Conservation (phyloP, 768 basidiomycete species). For the Hygrocybe coccinea region DNA sequence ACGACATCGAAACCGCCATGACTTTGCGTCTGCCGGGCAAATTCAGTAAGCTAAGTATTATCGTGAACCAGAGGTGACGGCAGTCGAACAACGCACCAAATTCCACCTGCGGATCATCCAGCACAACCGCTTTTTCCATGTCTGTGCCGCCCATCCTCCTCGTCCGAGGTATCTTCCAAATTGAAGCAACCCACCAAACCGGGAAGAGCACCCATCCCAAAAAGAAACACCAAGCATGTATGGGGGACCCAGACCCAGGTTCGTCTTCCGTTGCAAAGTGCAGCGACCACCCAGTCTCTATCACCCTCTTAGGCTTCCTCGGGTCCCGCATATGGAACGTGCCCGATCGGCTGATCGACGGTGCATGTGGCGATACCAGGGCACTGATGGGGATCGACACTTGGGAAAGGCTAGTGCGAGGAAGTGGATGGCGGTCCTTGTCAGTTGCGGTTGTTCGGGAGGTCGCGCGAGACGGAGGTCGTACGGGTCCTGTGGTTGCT, state of each 20-base stretch:
- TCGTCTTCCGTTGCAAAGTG: conserved; percentile 38
- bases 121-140: conserved; percentile 62
- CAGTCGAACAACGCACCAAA: conserved; percentile 45
- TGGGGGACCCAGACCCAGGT: conserved; percentile 40
- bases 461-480: conserved; percentile 30
- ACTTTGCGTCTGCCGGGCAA: conserved; percentile 53
- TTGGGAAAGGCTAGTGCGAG: conserved; percentile 56
- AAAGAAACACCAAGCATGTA: conserved; percentile 78
- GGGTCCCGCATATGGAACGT: conserved; percentile 81
- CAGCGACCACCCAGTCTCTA: conserved; percentile 60
- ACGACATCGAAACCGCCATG: conserved; percentile 74
- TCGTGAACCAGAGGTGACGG: not conserved
- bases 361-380: conserved; percentile 71
- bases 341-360: conserved; percentile 55
- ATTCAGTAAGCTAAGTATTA: not conserved
- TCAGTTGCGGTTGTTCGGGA: conserved; percentile 31
- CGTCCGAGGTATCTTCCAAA: conserved; percentile 54
- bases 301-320: conserved; percentile 54
- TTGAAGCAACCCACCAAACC: conserved; percentile 59
- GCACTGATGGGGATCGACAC: conserved; percentile 78
- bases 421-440: conserved; percentile 21
- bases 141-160: conserved; percentile 53
- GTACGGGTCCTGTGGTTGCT: conserved; percentile 13
- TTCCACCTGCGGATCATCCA: conserved; percentile 79
- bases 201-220: conserved; percentile 62